Conservation (phyloP, 2,329 filamentous ascomycete species). For the Aspergillus transmontanensis region DNA sequence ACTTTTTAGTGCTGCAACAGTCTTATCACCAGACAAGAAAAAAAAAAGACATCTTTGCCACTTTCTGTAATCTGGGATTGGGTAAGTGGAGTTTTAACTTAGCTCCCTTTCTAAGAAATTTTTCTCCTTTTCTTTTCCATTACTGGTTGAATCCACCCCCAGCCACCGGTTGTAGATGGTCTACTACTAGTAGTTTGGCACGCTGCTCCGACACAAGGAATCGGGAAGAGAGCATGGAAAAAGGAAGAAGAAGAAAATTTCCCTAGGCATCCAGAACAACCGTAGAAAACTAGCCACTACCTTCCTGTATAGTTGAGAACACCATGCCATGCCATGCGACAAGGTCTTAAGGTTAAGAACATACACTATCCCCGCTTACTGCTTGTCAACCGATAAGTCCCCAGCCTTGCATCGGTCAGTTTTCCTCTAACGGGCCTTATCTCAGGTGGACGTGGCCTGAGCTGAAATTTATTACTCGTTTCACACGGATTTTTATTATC, state of each 20-base stretch:
- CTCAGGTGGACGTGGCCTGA: constrained; percentile 9
- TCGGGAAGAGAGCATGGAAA: not conserved
- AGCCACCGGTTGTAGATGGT: constrained; percentile 4
- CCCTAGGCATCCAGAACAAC: not conserved
- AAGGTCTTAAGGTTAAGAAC: constrained; percentile 3
- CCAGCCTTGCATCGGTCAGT: constrained; percentile 3
- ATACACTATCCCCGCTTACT: constrained; percentile 6
- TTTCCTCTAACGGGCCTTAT: constrained; percentile 5
- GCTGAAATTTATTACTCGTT: constrained; percentile 1
- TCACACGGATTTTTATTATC: constrained; percentile 1
- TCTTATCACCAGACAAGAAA: constrained; percentile 9
- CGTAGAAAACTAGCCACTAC: not conserved
- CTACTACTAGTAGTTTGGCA: not conserved
- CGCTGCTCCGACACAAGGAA: not conserved
- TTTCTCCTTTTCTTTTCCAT: not conserved
- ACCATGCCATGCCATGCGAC: constrained; percentile 2
- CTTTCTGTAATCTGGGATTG: not conserved
- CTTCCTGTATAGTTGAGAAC: constrained; percentile 1
- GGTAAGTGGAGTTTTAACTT: not conserved
- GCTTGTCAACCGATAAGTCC: constrained; percentile 8
- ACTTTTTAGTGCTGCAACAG: constrained; percentile 11
- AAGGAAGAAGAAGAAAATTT: not conserved
- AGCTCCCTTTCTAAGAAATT: not conserved
- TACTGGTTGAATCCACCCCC: constrained; percentile 5
- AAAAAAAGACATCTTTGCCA: not conserved